phyloP scores from a whole-genome alignment of 495 filamentous ascomycete genomes.

The Penicillium psychrofluorescens region DNA sequence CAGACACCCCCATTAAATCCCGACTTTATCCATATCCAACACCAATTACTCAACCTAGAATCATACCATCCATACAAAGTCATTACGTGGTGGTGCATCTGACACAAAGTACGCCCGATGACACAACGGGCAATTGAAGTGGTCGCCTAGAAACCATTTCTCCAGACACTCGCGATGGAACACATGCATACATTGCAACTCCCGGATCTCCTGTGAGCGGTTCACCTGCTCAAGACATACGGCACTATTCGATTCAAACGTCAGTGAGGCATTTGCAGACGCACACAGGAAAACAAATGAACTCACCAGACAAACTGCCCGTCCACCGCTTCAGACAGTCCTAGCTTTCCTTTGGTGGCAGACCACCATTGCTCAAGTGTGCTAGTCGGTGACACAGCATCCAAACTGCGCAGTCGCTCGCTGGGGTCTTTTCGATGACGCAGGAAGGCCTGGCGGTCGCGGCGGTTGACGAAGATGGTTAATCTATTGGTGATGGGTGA shows the following conservation, averaged over 20 bases:
- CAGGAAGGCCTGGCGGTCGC: conserved; percentile 17
- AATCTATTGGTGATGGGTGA: conserved; percentile 14
- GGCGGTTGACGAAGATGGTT: conserved; percentile 31
- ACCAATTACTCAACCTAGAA: background rate
- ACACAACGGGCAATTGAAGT: conserved; percentile 39
- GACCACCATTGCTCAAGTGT: conserved; percentile 40
- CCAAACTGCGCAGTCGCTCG: conserved; percentile 31
- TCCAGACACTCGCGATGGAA: conserved; percentile 42
- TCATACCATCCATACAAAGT: conserved; percentile 41
- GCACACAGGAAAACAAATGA: background rate
- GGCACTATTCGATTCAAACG: conserved; percentile 14
- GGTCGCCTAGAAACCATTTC: conserved; percentile 38
- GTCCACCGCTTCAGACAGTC: conserved; percentile 28
- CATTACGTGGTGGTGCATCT: conserved; percentile 23
- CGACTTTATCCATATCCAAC: too few species aligned
- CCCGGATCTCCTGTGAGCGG: conserved; percentile 32
- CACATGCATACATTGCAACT: conserved; percentile 38
- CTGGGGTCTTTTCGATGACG: conserved; percentile 19
- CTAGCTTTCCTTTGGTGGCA: conserved; percentile 26
- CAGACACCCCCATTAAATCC: too few species aligned
- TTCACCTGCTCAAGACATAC: conserved; percentile 38
- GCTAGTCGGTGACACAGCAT: conserved; percentile 31
- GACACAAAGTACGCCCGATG: conserved; percentile 32
- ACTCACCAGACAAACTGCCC: conserved; percentile 38
- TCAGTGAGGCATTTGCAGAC: background rate